These are phyloP conservation scores for Henckelia pumila DNA, from an alignment of 257 asterid genomes.

Conservation along the genomic window DNA sequence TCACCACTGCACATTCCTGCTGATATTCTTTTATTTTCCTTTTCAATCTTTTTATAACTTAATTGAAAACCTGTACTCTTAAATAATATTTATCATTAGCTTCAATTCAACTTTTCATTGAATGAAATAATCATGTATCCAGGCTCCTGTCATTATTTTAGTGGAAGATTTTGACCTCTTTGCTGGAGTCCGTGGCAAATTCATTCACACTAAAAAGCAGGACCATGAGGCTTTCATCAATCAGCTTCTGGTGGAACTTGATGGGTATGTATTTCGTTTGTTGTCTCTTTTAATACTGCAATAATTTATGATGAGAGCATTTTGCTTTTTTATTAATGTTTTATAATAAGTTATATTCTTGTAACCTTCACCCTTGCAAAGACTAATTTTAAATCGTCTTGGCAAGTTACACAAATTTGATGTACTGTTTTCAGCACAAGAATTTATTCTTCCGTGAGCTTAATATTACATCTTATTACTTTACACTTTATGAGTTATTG, in stretches of 20 bases:
- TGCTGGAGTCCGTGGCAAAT: slow-evolving; percentile 97
- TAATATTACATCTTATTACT: slow-evolving; percentile 8
- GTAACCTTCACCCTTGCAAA: slow-evolving; percentile 3
- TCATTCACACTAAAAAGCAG: slow-evolving; percentile 83
- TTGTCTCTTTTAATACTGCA: slow-evolving; percentile 20
- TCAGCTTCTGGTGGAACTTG: slow-evolving; percentile 98
- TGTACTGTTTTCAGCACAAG: neutral
- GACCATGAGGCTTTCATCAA: slow-evolving; percentile 98
- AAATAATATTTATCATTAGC: slow-evolving; percentile 11
- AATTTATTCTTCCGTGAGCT: neutral
- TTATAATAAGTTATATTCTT: slow-evolving; percentile 1
- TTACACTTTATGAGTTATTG: slow-evolving; percentile 1
- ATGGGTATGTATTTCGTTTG: slow-evolving; percentile 71
- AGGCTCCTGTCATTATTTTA: slow-evolving; percentile 98
- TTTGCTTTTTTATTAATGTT: neutral
- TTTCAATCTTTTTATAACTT: neutral
- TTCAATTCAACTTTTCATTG: slow-evolving; percentile 23
- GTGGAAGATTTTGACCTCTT: slow-evolving; percentile 98
- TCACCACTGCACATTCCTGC: neutral
- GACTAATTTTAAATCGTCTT: slow-evolving; percentile 10
- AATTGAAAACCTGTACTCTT: slow-evolving; percentile 16
- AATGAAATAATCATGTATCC: slow-evolving; percentile 29
- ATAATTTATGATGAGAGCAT: slow-evolving; percentile 1
- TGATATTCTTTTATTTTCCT: slow-evolving; percentile 6
- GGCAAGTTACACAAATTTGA: slow-evolving; percentile 9